Evolutionary conservation across 306 rosid species (phyloP), one percentile per base, ranked within the genome.

Genomic region (Cucurbita argyrosperma): DNA sequence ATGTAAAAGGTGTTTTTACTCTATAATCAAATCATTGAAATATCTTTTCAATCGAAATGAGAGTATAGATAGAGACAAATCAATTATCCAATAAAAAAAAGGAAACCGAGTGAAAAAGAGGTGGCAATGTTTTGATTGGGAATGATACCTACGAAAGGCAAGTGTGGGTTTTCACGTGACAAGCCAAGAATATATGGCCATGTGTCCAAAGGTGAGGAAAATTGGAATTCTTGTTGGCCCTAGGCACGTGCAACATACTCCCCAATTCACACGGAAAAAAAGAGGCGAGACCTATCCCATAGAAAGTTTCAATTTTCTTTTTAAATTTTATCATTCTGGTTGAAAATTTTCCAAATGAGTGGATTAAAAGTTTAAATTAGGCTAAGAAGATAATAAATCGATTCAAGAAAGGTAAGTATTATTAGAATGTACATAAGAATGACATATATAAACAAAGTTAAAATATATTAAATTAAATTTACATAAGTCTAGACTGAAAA

Each of bases 101-200:
- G 15, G 4, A 13, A 49, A 30, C 0, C 9, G 0, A 2, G 71
- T 10, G 52, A 40, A n/a, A 19, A 19, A 65, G 10, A 30, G 46
- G 10, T 14, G 11, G 45, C 56, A 4, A 58, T 49, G 2, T 49
- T 40, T 15, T 50, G 75, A 78, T 71, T 71, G 75, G 76, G 74
- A 64, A 71, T 63, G 77, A 76, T 75, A 63, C 73, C 19, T 30
- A 30, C 55, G 23, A 23, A 57, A 5, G 12, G 4, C 12, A 67
- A 65, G 64, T 10, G 11, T 14, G 57, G 74, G 58, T 49, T 69
- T 69, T 69, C 74, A 69, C 58, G 74, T 69, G 74, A 69, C 57
- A 23, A 13, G 1, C 56, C 43, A 69, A 49, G 8, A 23, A 19
- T 19, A 15, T 13, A 6, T 4, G 15, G 74, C 58, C 56, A 69